These are phyloP conservation scores for Lichtheimia hyalospora DNA, from an alignment of 371 early-diverging fungal species.

Conservation along the genomic window DNA sequence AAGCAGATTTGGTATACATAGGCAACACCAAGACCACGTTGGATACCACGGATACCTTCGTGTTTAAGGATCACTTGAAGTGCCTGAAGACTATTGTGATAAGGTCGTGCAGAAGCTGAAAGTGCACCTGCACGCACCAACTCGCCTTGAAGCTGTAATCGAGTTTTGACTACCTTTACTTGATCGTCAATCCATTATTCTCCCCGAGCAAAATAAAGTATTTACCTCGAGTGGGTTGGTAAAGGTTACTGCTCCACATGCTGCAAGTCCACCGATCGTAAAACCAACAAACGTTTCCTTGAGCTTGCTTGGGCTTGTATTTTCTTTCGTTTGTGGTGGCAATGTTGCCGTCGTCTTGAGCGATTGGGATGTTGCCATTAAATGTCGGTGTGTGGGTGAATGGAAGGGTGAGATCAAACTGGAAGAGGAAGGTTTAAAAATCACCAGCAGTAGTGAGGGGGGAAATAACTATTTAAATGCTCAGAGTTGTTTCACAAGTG, in stretches of 20 bases:
- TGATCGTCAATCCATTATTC: background rate
- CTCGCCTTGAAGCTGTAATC: constrained; percentile 96
- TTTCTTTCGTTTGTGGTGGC: background rate
- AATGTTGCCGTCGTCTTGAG: constrained; percentile 7
- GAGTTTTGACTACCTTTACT: constrained; percentile 89
- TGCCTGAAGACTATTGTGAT: constrained; percentile 80
- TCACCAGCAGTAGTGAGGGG: too few species aligned
- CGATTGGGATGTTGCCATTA: constrained; percentile 10
- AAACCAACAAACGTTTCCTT: constrained; percentile 57
- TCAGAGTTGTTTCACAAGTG: too few species aligned
- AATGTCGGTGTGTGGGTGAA: background rate
- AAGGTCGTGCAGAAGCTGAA: constrained; percentile 59
- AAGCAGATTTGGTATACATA: constrained; percentile 91
- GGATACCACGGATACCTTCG: constrained; percentile 88
- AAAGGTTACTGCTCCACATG: constrained; percentile 91
- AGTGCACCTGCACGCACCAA: constrained; percentile 55
- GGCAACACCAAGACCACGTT: constrained; percentile 89
- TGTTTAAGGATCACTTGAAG: constrained; percentile 73
- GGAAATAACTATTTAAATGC: too few species aligned
- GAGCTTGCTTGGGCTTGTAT: constrained; percentile 12
- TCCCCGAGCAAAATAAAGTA: too few species aligned
- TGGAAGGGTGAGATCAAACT: background rate
- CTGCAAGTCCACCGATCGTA: constrained; percentile 77
- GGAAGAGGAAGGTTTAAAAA: too few species aligned
- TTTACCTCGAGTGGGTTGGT: constrained; percentile 94